A percentile compares a stretch with the other conserved stretches of the same genome.
These are phyloP conservation scores for Physaria fendleri DNA, from an alignment of 345 rosid genomes.

Conservation along the genomic window DNA sequence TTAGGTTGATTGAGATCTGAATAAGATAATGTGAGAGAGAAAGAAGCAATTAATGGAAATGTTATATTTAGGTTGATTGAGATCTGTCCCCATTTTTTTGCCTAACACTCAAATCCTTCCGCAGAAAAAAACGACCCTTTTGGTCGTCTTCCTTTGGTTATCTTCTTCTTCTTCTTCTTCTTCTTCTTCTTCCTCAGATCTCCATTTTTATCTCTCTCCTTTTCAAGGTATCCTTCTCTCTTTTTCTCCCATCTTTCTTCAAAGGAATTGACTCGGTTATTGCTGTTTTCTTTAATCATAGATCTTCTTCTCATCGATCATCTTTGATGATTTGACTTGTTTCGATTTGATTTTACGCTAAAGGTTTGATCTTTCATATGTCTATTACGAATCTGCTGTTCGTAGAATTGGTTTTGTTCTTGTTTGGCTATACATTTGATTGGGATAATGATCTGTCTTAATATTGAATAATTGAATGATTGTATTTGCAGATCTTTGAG, in stretches of 20 bases:
- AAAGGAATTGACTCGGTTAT: background rate
- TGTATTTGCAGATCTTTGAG: background rate
- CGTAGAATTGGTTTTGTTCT: background rate
- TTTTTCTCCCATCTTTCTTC: background rate
- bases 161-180: background rate
- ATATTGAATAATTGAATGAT: background rate
- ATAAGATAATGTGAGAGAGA: background rate
- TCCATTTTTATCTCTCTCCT: conserved; percentile 14
- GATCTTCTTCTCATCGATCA: background rate
- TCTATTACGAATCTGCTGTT: background rate
- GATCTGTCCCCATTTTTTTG: conserved; percentile 17
- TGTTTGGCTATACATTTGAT: background rate
- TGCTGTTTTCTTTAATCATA: too few species aligned
- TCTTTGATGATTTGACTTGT: background rate
- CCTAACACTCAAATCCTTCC: background rate
- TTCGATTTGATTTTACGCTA: background rate
- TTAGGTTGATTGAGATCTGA: conserved; percentile 25
- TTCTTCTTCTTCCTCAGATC: conserved; percentile 19
- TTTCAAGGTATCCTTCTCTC: conserved; percentile 20
- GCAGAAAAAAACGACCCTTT: conserved; percentile 1
- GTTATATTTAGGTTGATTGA: conserved; percentile 27
- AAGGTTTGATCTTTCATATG: conserved; percentile 8
- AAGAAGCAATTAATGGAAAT: background rate
- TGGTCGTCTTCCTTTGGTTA: conserved; percentile 14
- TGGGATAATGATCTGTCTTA: background rate